These are phyloP conservation scores for Ulota crispa DNA, from an alignment of 225 moss, liverwort and hornwort genomes.

Conservation along the genomic window DNA sequence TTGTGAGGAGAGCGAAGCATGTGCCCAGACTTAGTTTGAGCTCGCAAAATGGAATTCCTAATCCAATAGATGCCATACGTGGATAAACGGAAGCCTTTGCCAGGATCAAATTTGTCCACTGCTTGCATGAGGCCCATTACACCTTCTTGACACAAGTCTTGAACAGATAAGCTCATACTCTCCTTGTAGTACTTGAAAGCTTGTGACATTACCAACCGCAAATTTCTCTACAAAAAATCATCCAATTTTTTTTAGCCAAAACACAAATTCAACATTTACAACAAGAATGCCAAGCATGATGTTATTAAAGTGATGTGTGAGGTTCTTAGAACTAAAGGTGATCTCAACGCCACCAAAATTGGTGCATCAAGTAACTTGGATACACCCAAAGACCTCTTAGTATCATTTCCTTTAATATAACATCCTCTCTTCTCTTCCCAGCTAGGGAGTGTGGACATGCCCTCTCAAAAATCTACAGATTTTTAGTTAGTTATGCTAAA, in stretches of 20 bases:
- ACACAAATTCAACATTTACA: no score
- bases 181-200: slow-evolving; percentile 77
- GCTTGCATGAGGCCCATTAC: slow-evolving; percentile 82
- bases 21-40: slow-evolving; percentile 86
- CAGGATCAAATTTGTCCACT: slow-evolving; percentile 92
- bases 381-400: background rate
- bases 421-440: background rate
- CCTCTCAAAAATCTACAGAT: no score
- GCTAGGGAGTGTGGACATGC: no score
- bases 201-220: slow-evolving; percentile 84
- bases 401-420: background rate
- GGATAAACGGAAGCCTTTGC: slow-evolving; percentile 81
- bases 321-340: background rate
- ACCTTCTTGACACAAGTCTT: slow-evolving; percentile 94
- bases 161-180: slow-evolving; percentile 72
- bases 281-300: background rate
- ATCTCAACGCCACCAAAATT: background rate
- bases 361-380: background rate
- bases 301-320: background rate
- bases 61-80: slow-evolving; percentile 98
- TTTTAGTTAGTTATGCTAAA: background rate
- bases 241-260: background rate
- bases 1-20: slow-evolving; percentile 93
- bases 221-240: slow-evolving; percentile 59
- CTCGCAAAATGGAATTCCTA: slow-evolving; percentile 87